Percentiles rank a stretch among this genome's conserved stretches.
Evolutionary conservation across 2,329 filamentous ascomycete species (phyloP).

Genomic region (Lasiodiplodia hormozganensis): DNA sequence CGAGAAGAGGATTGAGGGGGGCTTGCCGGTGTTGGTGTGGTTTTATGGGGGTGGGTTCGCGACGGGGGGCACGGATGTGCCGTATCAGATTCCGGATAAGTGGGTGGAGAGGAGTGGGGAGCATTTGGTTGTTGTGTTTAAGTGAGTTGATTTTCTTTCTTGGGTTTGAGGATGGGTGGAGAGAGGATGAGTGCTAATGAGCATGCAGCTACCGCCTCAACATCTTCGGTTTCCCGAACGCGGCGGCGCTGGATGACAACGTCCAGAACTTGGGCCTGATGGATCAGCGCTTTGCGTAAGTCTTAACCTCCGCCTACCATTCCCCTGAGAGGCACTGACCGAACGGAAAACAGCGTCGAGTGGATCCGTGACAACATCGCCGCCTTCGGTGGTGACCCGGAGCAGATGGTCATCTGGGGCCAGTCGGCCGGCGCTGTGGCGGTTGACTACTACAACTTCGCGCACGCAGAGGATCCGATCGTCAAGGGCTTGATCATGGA

Average conservation of each 20-base stretch:
- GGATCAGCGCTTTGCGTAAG: constrained; percentile 45
- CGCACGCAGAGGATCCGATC: constrained; percentile 57
- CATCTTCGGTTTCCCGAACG: constrained; percentile 44
- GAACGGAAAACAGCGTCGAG: constrained; percentile 35
- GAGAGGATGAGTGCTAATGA: background rate
- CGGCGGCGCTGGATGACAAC: constrained; percentile 29
- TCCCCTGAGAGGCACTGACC: constrained; percentile 29
- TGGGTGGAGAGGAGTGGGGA: constrained; percentile 37
- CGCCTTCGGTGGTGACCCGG: constrained; percentile 54
- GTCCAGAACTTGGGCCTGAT: constrained; percentile 46
- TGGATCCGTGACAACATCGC: constrained; percentile 52
- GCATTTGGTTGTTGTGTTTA: constrained; percentile 40
- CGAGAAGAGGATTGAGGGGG: background rate
- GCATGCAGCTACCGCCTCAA: constrained; percentile 42
- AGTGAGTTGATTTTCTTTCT: constrained; percentile 37
- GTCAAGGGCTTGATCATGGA: constrained; percentile 55
- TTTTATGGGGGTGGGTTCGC: constrained; percentile 30
- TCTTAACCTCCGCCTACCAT: too few species aligned
- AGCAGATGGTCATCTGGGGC: constrained; percentile 50
- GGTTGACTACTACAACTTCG: constrained; percentile 57
- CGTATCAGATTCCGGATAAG: constrained; percentile 24
- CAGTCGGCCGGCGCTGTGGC: constrained; percentile 33
- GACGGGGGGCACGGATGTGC: constrained; percentile 15
- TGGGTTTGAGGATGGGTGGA: background rate
- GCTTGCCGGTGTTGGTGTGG: constrained; percentile 40